These are phyloP conservation scores for Clavispora santaluciae DNA, from an alignment of 805 yeast genomes.

Conservation along the genomic window DNA sequence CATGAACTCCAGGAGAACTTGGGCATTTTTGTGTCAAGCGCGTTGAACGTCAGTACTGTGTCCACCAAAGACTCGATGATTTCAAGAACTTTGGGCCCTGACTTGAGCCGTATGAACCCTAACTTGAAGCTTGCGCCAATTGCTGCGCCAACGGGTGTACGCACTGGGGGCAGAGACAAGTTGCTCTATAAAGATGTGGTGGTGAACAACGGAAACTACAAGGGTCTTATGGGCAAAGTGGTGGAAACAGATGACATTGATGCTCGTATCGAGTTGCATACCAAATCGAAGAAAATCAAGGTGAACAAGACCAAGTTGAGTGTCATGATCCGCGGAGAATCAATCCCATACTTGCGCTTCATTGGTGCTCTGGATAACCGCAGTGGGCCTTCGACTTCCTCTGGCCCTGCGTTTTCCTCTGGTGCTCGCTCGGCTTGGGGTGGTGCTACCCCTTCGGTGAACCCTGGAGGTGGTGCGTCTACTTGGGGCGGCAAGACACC, in stretches of 20 bases:
- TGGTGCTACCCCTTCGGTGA: constrained; percentile 18
- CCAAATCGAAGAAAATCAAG: constrained; percentile 82
- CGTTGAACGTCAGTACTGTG: constrained; percentile 73
- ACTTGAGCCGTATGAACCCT: constrained; percentile 86
- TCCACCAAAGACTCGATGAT: constrained; percentile 75
- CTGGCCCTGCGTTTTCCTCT: constrained; percentile 33
- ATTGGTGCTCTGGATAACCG: constrained; percentile 45
- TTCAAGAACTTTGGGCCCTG: constrained; percentile 53
- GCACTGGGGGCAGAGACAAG: constrained; percentile 71
- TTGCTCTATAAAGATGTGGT: constrained; percentile 81
- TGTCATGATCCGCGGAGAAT: constrained; percentile 63
- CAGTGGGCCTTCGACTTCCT: constrained; percentile 17
- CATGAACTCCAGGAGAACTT: constrained; percentile 77
- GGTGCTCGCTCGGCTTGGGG: constrained; percentile 56
- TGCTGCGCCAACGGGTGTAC: constrained; percentile 43
- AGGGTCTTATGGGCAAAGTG: constrained; percentile 90
- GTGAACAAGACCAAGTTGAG: constrained; percentile 75
- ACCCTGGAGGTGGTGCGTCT: constrained; percentile 42
- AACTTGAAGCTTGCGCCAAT: constrained; percentile 45
- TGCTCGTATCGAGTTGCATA: constrained; percentile 91
- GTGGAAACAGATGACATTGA: constrained; percentile 88
- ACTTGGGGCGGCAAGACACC: constrained; percentile 39
- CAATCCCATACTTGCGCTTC: constrained; percentile 75
- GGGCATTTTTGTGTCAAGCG: constrained; percentile 83
- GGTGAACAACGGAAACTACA: constrained; percentile 86